Evolutionary conservation across 192 early-diverging fungal genomes (phyloP), one percentile per base, ranked within the genome.

Genomic region (Glomus cerebriforme): DNA sequence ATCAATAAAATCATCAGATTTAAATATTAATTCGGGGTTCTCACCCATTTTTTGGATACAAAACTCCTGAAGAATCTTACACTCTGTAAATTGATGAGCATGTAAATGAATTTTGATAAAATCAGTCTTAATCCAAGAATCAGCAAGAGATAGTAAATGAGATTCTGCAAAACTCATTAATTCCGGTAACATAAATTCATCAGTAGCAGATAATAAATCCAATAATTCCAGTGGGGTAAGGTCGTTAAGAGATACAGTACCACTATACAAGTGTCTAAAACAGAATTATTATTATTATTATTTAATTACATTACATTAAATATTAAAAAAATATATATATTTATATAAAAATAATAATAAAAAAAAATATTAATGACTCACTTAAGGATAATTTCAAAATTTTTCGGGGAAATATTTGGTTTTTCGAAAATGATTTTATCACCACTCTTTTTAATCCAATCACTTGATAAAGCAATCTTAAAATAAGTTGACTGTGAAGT

Each of bases 371-470:
- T 39, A 9, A 7, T 8, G 3, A 7, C 64, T 29, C 22, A 66
- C 64, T 66, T 66, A 27, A 32, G 64, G 15, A 66, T 66, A 66
- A 66, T 34, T 31, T 27, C 27, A 66, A 66, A 66, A 32, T n/a
- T 34, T 29, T 29, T 66, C 7, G 64, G 64, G 0, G 64, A 12
- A 29, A 66, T 27, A 66, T 66, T 66, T 29, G 27, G 26, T 31
- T 66, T 29, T 66, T 66, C 34, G 8, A 66, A 34, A 66, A 66
- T 0, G 7, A 66, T 32, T 34, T 66, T 66, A 32, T 27, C 64
- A 9, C 27, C 27, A 0, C 31, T 27, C 10, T 12, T 66, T 32
- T 34, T 29, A 66, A 34, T 34, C 64, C 64, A 66, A 66, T 12
- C n/a, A 31, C 64, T 66, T 7, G 64, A 66, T 66, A 66, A 66